Base-by-base conservation (phyloP, 2,329 filamentous ascomycete genomes). In the Fusarium sp. region DNA sequence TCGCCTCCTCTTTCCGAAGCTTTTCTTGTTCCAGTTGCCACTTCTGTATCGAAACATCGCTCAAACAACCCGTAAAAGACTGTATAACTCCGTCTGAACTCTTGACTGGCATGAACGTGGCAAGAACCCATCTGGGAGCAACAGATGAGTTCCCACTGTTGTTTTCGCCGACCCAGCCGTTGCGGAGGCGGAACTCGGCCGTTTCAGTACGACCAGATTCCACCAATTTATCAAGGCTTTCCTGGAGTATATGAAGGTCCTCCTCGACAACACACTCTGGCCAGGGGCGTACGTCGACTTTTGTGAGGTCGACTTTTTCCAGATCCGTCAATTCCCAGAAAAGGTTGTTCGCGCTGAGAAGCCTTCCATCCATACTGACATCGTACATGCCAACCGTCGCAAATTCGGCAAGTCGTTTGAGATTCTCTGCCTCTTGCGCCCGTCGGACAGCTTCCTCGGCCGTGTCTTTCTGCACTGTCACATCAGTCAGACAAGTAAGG, bases 331-430 rank as follows among this genome's bases (percentile, higher is more conserved):
- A 80, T 62, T 85, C 82, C 73, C 82, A 86, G 68, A 86, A 87
- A 13, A 84, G 79, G 18, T 84, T 84, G 70, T 87, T 87, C 8
- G 84, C 84, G 26, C 83, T 82, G 5, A 85, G 74, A 9, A 86
- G 74, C 4, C 81, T 80, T 13, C 84, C 84, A 26, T 83, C 79
- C n/a, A 82, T 77, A 58, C 83, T 81, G 77, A 86, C 84, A 50
- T 85, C 84, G 67, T 85, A 86, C 82, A 86, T 83, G 53, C 84
- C 84, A 12, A 86, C 84, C 0, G 84, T 85, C 6, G 84, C 84
- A 52, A 83, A 81, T 70, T 86, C 83, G 9, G 84, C 83, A 77
- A 86, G 85, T 42, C 84, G 81, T 70, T 85, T 85, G 30, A 86
- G 76, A 62, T 86, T 85, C 66, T 84, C 82, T 9, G 83, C 83